Percentiles rank a stretch among this genome's conserved stretches.
These are phyloP conservation scores for Trichoderma parareesei DNA, from an alignment of 495 filamentous ascomycete genomes.

Conservation along the genomic window DNA sequence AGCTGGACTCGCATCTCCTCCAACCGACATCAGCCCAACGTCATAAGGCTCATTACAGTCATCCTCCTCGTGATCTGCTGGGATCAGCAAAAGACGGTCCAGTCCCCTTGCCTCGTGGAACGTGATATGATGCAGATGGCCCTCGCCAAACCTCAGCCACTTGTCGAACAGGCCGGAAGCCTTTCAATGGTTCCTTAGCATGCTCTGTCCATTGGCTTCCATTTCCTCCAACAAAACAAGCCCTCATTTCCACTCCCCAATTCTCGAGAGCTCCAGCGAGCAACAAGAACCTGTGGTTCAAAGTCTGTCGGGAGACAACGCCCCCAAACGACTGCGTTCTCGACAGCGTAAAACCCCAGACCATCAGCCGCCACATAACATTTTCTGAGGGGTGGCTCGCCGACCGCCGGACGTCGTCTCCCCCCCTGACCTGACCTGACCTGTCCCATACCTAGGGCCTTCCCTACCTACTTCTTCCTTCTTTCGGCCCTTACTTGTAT, in stretches of 20 bases:
- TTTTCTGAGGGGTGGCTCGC: neutral
- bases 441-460: neutral
- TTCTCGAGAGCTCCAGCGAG: too few relatives aligned
- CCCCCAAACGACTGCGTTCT: neutral
- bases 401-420: neutral
- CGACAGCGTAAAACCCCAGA: neutral
- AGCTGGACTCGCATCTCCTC: neutral
- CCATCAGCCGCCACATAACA: neutral
- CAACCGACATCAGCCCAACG: constrained; percentile 4
- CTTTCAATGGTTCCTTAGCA: neutral
- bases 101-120: neutral
- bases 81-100: constrained; percentile 3
- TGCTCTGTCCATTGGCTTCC: neutral
- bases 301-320: neutral
- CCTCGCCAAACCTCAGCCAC: neutral
- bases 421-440: neutral
- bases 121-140: neutral
- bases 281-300: neutral
- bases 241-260: neutral
- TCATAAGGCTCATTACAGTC: constrained; percentile 6
- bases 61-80: constrained; percentile 4
- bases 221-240: neutral
- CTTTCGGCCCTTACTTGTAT: neutral
- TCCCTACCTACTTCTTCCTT: too few relatives aligned
- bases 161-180: neutral